These are phyloP conservation scores for Tuber magnatum DNA, from an alignment of 495 filamentous ascomycete genomes.

Conservation along the genomic window DNA sequence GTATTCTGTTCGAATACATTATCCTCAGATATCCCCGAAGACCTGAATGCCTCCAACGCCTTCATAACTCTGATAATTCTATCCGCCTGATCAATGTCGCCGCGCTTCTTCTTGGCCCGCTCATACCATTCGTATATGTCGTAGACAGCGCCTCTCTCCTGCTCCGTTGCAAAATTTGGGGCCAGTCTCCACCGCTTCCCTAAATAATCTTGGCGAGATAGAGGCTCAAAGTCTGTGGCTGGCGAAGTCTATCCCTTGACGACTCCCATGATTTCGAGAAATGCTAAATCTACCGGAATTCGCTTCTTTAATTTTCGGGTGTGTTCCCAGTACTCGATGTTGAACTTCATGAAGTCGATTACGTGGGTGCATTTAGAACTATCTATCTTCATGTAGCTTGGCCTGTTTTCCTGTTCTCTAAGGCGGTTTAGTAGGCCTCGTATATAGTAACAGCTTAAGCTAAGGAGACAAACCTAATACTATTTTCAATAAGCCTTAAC, in stretches of 20 bases:
- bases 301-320: slow-evolving; percentile 38
- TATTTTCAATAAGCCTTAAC: slow-evolving; percentile 42
- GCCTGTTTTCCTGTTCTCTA: no score
- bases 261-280: no score
- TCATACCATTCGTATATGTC: slow-evolving; percentile 43
- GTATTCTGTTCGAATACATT: slow-evolving; percentile 26
- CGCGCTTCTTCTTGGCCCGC: slow-evolving; percentile 35
- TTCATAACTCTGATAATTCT: slow-evolving; percentile 43
- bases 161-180: slow-evolving; percentile 36
- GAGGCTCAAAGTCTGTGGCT: slow-evolving; percentile 25
- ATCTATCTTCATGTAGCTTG: no score
- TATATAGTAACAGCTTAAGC: not conserved
- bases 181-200: slow-evolving; percentile 24
- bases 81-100: slow-evolving; percentile 21
- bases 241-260: slow-evolving; percentile 35
- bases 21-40: slow-evolving; percentile 13
- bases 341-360: slow-evolving; percentile 43
- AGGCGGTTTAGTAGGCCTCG: not conserved
- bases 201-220: slow-evolving; percentile 41
- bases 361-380: slow-evolving; percentile 5
- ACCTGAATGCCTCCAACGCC: slow-evolving; percentile 23
- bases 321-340: slow-evolving; percentile 43
- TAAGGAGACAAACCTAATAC: slow-evolving; percentile 20
- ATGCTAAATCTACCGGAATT: no score
- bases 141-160: slow-evolving; percentile 41